Base-by-base conservation (phyloP, 106 monocot genomes). In the Dendrobium chrysotoxum region DNA sequence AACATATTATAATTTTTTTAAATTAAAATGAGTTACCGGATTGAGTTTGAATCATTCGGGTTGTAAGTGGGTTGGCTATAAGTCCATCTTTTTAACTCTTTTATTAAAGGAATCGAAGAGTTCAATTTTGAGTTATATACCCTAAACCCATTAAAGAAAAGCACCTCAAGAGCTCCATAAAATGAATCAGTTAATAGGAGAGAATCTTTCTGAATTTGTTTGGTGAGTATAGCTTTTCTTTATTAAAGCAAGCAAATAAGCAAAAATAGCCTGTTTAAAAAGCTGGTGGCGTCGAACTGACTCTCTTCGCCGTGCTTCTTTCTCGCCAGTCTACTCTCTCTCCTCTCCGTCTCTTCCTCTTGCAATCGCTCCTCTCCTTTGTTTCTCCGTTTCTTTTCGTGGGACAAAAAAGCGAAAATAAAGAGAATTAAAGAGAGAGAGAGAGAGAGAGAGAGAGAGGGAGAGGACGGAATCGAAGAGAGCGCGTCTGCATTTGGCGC, bases 311-410 rank as follows among this genome's bases (percentile, higher is more conserved):
- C 41, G 20, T 74, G 18, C 74, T 41, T 35, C 42, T 42, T 74
- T 74, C 74, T 74, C 74, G 21, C 41, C 74, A 74, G 18, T 74
- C 41, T n/a, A 38, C 13, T 71, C 71, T 15, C 31, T 70, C 31
- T 50, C 50, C 50, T 50, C 50, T 12, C 50, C 15, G 15, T 13
- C 15, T 15, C 15, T 50, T 1, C 31, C 30, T 70, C 71, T 71
- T 16, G 35, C 35, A 35, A 35, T 71, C 71, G 31, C 68, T 70
- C 28, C 16, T 31, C n/a, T 16, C 31, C 10, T 38, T 15, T 38
- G 21, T 6, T 42, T 42, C 20, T 42, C 41, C n/a, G 7, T 74
- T 42, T 74, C n/a, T 23, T 73, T 17, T 1, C 40, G 40, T 20
- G n/a, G 7, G 21, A 40, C 74, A 18, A 42, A 42, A 42, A 20